Evolutionary conservation across 2,329 filamentous ascomycete species (phyloP).

Genomic region (Pestalotiopsis sp.): DNA sequence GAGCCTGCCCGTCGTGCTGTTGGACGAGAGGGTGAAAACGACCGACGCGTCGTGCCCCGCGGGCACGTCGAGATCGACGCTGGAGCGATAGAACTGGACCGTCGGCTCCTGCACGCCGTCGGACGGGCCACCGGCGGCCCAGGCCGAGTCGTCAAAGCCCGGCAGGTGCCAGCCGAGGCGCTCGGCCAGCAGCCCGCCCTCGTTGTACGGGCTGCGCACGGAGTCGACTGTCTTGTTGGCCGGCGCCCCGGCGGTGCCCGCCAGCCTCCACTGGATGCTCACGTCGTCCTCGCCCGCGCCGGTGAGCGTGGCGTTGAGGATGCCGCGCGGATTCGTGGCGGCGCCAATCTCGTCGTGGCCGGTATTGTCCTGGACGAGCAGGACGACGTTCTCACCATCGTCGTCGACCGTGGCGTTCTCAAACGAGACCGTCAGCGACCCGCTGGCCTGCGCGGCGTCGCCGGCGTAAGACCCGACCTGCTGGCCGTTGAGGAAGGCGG

Average conservation of each 20-base stretch:
- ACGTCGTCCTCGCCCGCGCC: conserved; percentile 34
- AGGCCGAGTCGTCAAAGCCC: conserved; percentile 45
- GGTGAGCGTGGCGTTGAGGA: conserved; percentile 59
- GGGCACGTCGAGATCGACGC: conserved; percentile 57
- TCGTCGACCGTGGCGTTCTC: background rate
- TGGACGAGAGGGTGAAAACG: conserved; percentile 40
- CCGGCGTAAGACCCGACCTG: conserved; percentile 69
- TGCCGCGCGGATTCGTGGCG: conserved; percentile 57
- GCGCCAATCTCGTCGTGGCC: conserved; percentile 68
- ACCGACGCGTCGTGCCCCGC: conserved; percentile 51
- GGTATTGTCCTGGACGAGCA: conserved; percentile 66
- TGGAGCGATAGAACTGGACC: conserved; percentile 59
- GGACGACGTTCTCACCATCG: background rate
- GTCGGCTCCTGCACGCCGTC: conserved; percentile 48
- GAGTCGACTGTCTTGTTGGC: conserved; percentile 59
- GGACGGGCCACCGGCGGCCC: conserved; percentile 45
- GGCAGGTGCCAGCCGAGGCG: conserved; percentile 63
- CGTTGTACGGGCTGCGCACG: conserved; percentile 65
- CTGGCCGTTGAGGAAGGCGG: conserved; percentile 64
- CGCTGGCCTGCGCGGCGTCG: conserved; percentile 20
- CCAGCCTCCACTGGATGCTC: conserved; percentile 62
- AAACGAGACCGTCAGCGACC: background rate
- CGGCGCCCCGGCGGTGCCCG: conserved; percentile 65
- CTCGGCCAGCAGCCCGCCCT: conserved; percentile 65
- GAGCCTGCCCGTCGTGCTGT: background rate